Percentiles rank a stretch among this genome's conserved stretches.
These are phyloP conservation scores for Leishmania aethiopica DNA, from an alignment of 208 protist genomes.

Conservation along the genomic window DNA sequence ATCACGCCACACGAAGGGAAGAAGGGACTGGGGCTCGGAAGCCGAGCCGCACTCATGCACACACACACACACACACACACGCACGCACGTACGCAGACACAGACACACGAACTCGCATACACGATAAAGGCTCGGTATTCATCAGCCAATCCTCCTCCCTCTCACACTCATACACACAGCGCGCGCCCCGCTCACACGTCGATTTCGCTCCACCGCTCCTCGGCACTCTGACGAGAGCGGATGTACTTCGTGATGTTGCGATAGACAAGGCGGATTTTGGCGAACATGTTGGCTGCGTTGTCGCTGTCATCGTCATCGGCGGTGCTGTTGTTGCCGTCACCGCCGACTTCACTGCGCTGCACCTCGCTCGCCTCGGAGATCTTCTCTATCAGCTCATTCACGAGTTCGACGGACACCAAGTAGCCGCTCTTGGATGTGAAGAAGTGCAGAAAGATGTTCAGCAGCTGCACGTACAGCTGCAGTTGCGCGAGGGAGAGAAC, in stretches of 20 bases:
- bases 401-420: constrained; percentile 49
- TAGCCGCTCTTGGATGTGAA: constrained; percentile 80
- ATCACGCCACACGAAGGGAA: neutral
- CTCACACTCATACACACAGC: constrained; percentile 1
- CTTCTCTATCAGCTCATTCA: constrained; percentile 60
- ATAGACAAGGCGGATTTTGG: constrained; percentile 45
- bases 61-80: neutral
- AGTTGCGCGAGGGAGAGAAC: constrained; percentile 76
- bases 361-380: constrained; percentile 54
- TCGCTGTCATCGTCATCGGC: neutral
- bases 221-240: constrained; percentile 54
- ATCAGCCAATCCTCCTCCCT: neutral
- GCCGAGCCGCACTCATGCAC: neutral
- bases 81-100: neutral
- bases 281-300: constrained; percentile 28
- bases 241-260: constrained; percentile 83
- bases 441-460: constrained; percentile 95
- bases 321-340: constrained; percentile 2
- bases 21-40: neutral
- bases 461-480: constrained; percentile 95
- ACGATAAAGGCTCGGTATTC: neutral
- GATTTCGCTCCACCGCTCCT: constrained; percentile 75
- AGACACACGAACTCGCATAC: neutral
- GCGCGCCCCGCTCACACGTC: constrained; percentile 37
- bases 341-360: constrained; percentile 20